Conservation (phyloP, 768 basidiomycete species). For the Agaricus sinodeliciosus region DNA sequence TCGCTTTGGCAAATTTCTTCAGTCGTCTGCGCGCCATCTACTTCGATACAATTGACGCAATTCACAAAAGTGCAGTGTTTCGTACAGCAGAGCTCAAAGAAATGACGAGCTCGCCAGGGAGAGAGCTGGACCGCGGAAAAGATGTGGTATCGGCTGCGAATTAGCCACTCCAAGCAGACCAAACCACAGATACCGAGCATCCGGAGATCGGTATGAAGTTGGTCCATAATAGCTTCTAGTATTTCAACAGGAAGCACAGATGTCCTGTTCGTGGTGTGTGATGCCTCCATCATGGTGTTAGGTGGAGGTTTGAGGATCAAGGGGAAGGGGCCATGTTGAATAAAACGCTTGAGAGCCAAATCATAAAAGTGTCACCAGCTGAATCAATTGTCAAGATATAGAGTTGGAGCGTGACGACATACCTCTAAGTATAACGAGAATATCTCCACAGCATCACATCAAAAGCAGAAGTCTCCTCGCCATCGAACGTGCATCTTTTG, state of each 20-base stretch:
- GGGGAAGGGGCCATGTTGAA: background rate
- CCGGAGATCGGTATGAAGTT: slow-evolving; percentile 19
- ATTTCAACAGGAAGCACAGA: slow-evolving; percentile 23
- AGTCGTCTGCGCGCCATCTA: slow-evolving; percentile 15
- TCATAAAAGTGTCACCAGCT: background rate
- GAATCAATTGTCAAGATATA: background rate
- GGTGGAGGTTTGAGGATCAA: background rate
- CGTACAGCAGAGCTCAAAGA: slow-evolving; percentile 18
- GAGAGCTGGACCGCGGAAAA: slow-evolving; percentile 24
- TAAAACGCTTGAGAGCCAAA: background rate
- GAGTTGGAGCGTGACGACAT: background rate
- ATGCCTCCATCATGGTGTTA: background rate
- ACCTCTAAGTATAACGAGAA: slow-evolving; percentile 4
- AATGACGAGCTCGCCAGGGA: slow-evolving; percentile 20
- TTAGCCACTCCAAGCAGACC: slow-evolving; percentile 27
- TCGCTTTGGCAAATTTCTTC: background rate
- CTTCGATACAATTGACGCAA: slow-evolving; percentile 20
- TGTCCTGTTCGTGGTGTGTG: background rate
- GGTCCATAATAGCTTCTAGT: slow-evolving; percentile 28
- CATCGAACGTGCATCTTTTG: too few species aligned
- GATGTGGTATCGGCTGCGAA: slow-evolving; percentile 23
- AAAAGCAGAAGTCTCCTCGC: background rate
- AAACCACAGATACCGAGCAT: slow-evolving; percentile 21
- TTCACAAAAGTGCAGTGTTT: slow-evolving; percentile 20
- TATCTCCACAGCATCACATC: slow-evolving; percentile 2